A percentile compares a stretch with the other conserved stretches of the same genome.
Evolutionary conservation across 345 rosid genomes (phyloP).

Genomic region (Aethionema arabicum): DNA sequence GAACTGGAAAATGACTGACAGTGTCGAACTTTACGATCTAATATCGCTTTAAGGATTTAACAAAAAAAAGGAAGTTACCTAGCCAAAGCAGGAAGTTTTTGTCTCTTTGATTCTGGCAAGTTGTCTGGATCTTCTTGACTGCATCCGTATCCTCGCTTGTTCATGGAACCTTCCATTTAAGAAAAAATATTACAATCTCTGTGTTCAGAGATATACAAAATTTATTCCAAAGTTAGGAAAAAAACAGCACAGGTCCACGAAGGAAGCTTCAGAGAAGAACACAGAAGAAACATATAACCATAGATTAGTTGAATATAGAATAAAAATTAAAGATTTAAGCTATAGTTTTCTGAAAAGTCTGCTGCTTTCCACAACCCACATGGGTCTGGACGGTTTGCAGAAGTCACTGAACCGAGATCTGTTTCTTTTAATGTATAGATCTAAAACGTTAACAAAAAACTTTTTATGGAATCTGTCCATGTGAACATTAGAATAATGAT

Average conservation of each 20-base stretch:
- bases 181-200: slow-evolving; percentile 30
- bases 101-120: slow-evolving; percentile 62
- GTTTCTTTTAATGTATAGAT: slow-evolving; percentile 36
- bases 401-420: slow-evolving; percentile 42
- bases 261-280: slow-evolving; percentile 43
- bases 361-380: slow-evolving; percentile 31
- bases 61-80: slow-evolving; percentile 48
- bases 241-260: slow-evolving; percentile 33
- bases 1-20: slow-evolving; percentile 11
- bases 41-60: neutral
- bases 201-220: slow-evolving; percentile 21
- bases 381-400: slow-evolving; percentile 42
- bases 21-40: neutral
- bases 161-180: slow-evolving; percentile 65
- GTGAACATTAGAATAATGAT: slow-evolving; percentile 38
- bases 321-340: slow-evolving; percentile 28
- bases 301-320: slow-evolving; percentile 25
- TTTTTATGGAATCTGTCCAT: slow-evolving; percentile 37
- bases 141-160: slow-evolving; percentile 59
- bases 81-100: slow-evolving; percentile 78
- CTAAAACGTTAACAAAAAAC: slow-evolving; percentile 31
- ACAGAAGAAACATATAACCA: slow-evolving; percentile 30
- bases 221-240: slow-evolving; percentile 33
- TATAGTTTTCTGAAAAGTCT: slow-evolving; percentile 24
- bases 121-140: slow-evolving; percentile 50